Evolutionary conservation across 495 filamentous ascomycete species (phyloP).

Genomic region (Penicillium waksmanii): DNA sequence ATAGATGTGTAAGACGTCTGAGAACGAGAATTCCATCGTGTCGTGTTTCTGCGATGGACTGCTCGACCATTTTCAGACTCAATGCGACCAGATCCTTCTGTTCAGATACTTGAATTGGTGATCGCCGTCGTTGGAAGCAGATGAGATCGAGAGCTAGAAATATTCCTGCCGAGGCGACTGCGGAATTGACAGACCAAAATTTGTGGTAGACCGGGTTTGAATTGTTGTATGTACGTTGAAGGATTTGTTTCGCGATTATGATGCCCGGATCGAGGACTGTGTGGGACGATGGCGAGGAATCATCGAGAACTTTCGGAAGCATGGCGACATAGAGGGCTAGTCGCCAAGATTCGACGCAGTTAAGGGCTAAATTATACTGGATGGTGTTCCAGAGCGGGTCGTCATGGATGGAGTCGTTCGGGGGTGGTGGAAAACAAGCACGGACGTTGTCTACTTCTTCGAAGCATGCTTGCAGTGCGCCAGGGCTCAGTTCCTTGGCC

Average conservation of each 20-base stretch:
- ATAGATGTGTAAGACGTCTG: neutral
- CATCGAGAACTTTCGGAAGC: neutral
- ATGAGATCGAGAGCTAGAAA: neutral
- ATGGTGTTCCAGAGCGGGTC: neutral
- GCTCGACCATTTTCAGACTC: neutral
- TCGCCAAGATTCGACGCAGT: neutral
- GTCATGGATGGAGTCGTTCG: neutral
- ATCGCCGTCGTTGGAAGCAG: neutral
- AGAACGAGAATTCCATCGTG: neutral
- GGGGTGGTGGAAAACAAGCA: neutral
- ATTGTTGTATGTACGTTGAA: neutral
- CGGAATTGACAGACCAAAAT: neutral
- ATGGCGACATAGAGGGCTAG: neutral
- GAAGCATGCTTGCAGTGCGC: neutral
- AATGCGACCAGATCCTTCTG: neutral
- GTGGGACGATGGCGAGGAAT: neutral
- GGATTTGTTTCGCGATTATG: neutral
- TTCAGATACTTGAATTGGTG: neutral
- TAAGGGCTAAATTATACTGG: neutral
- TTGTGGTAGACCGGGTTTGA: neutral
- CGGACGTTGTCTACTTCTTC: neutral
- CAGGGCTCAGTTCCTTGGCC: neutral
- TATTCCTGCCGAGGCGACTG: neutral
- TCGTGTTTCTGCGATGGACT: neutral
- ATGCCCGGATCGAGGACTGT: neutral